Evolutionary conservation across 257 asterid genomes (phyloP).

Genomic region (Solanum tarapatanum): DNA sequence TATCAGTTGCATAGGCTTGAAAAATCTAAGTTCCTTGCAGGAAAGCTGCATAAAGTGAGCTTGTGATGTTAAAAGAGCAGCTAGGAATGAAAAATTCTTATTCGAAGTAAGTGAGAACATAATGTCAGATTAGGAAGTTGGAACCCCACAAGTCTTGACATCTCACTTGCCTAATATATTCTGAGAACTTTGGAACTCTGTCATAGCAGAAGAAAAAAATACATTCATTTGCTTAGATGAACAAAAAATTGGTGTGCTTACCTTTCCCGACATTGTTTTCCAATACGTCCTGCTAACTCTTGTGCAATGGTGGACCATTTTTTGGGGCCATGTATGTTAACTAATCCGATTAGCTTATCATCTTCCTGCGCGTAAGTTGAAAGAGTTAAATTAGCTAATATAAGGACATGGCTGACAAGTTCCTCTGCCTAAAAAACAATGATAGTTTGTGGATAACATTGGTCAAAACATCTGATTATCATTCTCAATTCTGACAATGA

Average conservation of each 20-base stretch:
- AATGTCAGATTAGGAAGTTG: neutral
- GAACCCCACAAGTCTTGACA: neutral
- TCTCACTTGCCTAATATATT: neutral
- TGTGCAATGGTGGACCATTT: slow-evolving; percentile 96
- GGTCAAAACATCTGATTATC: neutral
- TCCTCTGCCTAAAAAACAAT: neutral
- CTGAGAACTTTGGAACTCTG: neutral
- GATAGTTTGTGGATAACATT: neutral
- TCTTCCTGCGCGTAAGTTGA: slow-evolving; percentile 52
- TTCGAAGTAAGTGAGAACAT: neutral
- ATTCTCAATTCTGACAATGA: neutral
- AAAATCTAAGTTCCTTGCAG: neutral
- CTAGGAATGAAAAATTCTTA: neutral
- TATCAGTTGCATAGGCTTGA: neutral
- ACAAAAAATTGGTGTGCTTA: neutral
- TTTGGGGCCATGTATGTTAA: slow-evolving; percentile 65
- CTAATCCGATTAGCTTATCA: slow-evolving; percentile 58
- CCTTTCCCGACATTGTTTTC: slow-evolving; percentile 98
- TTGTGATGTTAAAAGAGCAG: neutral
- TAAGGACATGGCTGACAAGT: neutral
- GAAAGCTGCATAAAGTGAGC: neutral
- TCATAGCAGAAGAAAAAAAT: neutral
- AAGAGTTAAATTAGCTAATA: neutral
- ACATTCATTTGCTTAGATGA: neutral
- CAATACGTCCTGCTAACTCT: slow-evolving; percentile 94